phyloP scores from a whole-genome alignment of 208 protist genomes.

The Leishmania gerbilli region DNA sequence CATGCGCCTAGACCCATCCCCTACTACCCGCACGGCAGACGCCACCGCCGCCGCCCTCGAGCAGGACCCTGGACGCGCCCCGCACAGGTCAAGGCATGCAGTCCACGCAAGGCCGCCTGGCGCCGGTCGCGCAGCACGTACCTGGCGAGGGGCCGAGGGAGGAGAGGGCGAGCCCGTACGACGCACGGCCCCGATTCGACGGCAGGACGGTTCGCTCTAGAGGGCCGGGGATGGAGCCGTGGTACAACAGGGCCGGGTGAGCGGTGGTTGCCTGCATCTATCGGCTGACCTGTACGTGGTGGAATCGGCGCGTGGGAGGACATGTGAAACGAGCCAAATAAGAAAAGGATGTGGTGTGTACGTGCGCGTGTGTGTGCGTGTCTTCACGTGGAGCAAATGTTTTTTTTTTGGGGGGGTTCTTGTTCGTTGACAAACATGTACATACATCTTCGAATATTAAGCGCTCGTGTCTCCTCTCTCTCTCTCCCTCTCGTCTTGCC shows the following conservation, averaged over 20 bases:
- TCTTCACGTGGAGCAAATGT: neutral
- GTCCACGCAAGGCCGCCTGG: neutral
- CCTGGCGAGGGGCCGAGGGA: too few relatives aligned
- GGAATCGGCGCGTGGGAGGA: neutral
- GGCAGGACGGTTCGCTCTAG: neutral
- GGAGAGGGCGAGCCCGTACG: neutral
- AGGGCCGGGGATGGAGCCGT: neutral
- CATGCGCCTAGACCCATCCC: neutral
- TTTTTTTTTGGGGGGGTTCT: neutral
- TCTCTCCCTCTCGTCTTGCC: too few relatives aligned
- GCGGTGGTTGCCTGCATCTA: neutral
- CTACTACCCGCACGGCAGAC: too few relatives aligned
- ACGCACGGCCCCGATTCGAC: neutral
- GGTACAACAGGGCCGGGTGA: neutral
- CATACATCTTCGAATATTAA: too few relatives aligned
- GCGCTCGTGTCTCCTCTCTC: too few relatives aligned
- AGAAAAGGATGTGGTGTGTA: neutral
- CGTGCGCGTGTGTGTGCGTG: neutral
- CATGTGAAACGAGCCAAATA: too few relatives aligned
- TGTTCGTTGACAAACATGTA: neutral
- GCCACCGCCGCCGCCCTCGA: too few relatives aligned
- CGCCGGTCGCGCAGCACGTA: neutral
- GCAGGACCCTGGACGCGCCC: neutral
- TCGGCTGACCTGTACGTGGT: neutral
- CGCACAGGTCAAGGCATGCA: neutral